These are phyloP conservation scores for Polyporus tsugae DNA, from an alignment of 1,284 basidiomycete species.

Conservation along the genomic window DNA sequence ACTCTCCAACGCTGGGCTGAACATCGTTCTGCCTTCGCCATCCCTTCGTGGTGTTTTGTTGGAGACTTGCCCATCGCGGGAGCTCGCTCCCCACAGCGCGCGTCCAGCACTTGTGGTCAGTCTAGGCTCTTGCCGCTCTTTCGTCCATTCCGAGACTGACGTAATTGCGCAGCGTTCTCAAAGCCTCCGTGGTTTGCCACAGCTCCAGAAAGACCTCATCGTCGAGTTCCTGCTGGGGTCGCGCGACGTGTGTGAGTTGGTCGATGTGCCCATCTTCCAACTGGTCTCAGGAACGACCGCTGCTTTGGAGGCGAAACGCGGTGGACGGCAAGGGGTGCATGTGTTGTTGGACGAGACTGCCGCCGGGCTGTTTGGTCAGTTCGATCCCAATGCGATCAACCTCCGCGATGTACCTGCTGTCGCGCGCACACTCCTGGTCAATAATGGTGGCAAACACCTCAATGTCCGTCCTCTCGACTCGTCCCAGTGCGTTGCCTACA, in stretches of 20 bases:
- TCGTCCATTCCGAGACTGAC: not conserved
- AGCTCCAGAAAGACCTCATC: constrained; percentile 10
- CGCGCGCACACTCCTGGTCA: constrained; percentile 8
- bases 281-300: constrained; percentile 10
- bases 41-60: constrained; percentile 5
- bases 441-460: constrained; percentile 3
- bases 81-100: constrained; percentile 7
- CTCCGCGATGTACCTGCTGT: constrained; percentile 10
- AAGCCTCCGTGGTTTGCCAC: not conserved
- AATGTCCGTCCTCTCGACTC: constrained; percentile 14
- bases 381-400: constrained; percentile 17
- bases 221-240: constrained; percentile 20
- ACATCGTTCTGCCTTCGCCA: constrained; percentile 9
- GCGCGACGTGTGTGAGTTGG: constrained; percentile 1
- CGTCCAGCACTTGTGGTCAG: constrained; percentile 10
- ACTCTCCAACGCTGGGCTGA: constrained; percentile 10
- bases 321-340: not conserved
- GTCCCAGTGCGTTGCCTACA: constrained; percentile 1
- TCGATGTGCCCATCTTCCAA: constrained; percentile 19
- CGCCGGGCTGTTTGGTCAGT: constrained; percentile 15
- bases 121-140: not conserved
- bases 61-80: not conserved
- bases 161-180: not conserved
- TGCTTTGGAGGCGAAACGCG: constrained; percentile 1
- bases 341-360: constrained; percentile 15